Evolutionary conservation across 2,329 filamentous ascomycete species (phyloP), one percentile per base, ranked within the genome.

Genomic region (Didymella keratinophila): DNA sequence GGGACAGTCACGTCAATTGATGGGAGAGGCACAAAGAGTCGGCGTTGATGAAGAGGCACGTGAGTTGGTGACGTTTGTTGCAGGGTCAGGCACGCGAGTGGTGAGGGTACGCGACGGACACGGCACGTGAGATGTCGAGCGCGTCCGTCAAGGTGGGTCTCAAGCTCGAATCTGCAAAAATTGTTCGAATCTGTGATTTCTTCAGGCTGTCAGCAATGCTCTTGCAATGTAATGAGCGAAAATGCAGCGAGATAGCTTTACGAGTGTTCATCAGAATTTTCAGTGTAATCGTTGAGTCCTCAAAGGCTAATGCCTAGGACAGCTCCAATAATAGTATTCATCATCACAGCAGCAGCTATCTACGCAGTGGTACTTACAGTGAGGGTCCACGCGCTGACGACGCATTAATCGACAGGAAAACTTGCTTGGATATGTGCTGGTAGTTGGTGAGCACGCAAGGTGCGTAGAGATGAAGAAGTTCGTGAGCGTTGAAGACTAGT

Each of bases 301-400:
- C 71, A 75, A 67, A 70, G 76, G 74, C 76, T 76, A 81, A 46
- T 58, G 66, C 65, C 68, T 85, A 85, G 87, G 89, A 91, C 88
- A 91, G 89, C 89, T 91, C 89, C 89, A 91, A 91, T 91, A 89
- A 73, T 73, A 74, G 70, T 69, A 71, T 74, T 87, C 86, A 88
- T 88, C 86, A 86, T 79, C 58, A 71, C 64, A 65, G 52, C 60
- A 44, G 47, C 48, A 45, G 58, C 45, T 56, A 52, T 49, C 37
- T 50, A 58, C 50, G 27, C 25, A 42, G 39, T 30, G 37, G 39
- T 51, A 67, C 67, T 46, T 68, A 70, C 67, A 58, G 30, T 43
- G 12, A 27, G 23, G 27, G 44, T 52, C 34, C 16, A 12, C 52
- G 25, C 39, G 53, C 58, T 45, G 45, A 60, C 41, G 27, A 48